These are phyloP conservation scores for Pleurostoma richardsiae DNA, from an alignment of 2,329 filamentous ascomycete genomes.

Conservation along the genomic window DNA sequence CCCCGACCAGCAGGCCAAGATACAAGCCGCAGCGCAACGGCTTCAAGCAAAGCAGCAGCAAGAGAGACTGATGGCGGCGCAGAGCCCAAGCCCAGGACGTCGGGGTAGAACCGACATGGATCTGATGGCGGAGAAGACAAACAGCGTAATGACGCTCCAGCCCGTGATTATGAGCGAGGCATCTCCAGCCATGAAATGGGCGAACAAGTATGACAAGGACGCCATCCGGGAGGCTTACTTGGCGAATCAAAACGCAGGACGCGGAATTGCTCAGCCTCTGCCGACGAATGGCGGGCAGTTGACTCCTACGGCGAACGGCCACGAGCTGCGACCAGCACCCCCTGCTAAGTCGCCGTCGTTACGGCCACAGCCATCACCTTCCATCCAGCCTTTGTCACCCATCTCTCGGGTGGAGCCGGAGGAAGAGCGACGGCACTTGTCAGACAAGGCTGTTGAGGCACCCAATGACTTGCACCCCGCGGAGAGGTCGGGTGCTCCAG, in stretches of 20 bases:
- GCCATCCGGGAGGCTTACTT: slow-evolving; percentile 83
- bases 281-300: slow-evolving; percentile 33
- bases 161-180: slow-evolving; percentile 80
- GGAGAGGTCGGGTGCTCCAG: slow-evolving; percentile 22
- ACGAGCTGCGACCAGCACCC: slow-evolving; percentile 30
- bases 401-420: slow-evolving; percentile 12
- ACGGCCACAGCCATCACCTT: slow-evolving; percentile 15
- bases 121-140: slow-evolving; percentile 67
- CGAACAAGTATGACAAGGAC: slow-evolving; percentile 89
- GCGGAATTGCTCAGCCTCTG: slow-evolving; percentile 48
- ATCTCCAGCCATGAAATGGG: slow-evolving; percentile 94
- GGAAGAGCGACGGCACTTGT: slow-evolving; percentile 15
- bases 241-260: slow-evolving; percentile 66
- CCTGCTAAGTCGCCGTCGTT: slow-evolving; percentile 33
- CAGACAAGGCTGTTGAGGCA: slow-evolving; percentile 31
- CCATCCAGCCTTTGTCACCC: slow-evolving; percentile 20
- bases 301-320: slow-evolving; percentile 22
- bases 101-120: slow-evolving; percentile 53
- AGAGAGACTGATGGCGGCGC: slow-evolving; percentile 40
- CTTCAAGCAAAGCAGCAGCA: slow-evolving; percentile 69
- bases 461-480: slow-evolving; percentile 28
- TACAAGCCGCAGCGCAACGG: slow-evolving; percentile 84
- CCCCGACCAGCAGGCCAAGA: slow-evolving; percentile 86
- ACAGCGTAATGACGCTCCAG: slow-evolving; percentile 84
- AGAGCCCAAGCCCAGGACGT: slow-evolving; percentile 32